These are phyloP conservation scores for Umbelopsis isabellina DNA, from an alignment of 192 early-diverging fungal species.

Conservation along the genomic window DNA sequence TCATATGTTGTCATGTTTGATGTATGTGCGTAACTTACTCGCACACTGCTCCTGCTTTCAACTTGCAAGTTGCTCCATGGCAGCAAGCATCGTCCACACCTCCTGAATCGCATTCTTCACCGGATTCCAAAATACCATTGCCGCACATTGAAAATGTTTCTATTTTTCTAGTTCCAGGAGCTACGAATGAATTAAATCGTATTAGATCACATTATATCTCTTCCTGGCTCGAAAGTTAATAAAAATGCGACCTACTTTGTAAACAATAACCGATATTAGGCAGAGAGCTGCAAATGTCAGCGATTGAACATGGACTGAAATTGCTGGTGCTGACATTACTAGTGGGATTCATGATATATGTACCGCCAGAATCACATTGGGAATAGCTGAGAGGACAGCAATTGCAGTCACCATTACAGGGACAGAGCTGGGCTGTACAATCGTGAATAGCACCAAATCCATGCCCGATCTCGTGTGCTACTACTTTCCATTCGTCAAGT, in stretches of 20 bases:
- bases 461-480: constrained; percentile 95
- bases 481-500: constrained; percentile 89
- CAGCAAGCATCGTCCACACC: constrained; percentile 77
- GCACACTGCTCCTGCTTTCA: constrained; percentile 77
- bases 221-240: background rate
- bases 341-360: constrained; percentile 79
- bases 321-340: constrained; percentile 63
- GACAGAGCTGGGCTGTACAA: constrained; percentile 71
- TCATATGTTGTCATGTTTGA: background rate
- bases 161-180: constrained; percentile 42
- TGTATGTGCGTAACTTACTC: constrained; percentile 37
- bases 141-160: constrained; percentile 81
- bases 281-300: constrained; percentile 53
- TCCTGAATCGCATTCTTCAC: constrained; percentile 95
- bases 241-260: constrained; percentile 34
- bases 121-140: constrained; percentile 87
- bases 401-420: constrained; percentile 48
- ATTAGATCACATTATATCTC: background rate
- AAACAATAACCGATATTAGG: constrained; percentile 44
- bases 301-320: constrained; percentile 71
- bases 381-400: constrained; percentile 76
- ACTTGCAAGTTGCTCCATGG: constrained; percentile 75
- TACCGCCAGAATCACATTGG: constrained; percentile 63
- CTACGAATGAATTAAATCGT: constrained; percentile 18
- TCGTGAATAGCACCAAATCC: constrained; percentile 91